Base-by-base conservation (phyloP, 1,284 basidiomycete species). In the Papiliotrema fonsecae region DNA sequence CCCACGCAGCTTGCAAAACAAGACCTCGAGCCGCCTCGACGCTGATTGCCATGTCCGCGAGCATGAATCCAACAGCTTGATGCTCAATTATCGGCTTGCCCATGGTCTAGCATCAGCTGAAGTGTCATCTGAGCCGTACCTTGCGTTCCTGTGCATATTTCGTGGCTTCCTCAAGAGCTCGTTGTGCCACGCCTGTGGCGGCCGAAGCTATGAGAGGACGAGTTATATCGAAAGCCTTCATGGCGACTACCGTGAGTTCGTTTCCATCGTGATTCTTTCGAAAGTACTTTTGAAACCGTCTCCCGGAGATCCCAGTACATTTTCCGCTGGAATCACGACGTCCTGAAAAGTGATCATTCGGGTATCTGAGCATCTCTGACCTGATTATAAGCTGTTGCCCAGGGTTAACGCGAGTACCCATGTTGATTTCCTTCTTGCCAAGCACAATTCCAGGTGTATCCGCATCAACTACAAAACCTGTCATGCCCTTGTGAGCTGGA, bases 361-460 rank as follows among this genome's bases (percentile, higher is more conserved):
- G 6, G 79, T 80, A 59, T 80, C 79, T 1, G 77, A 78, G 55
- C 77, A 78, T 7, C 78, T 71, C 61, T 81, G 79, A 26, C 45
- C 45, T 46, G 21, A 10, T 28, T 13, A 36, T 25, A 11, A 37
- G 26, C 18, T 5, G 3, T 11, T 26, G 10, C 21, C 37, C 14
- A 45, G 25, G n/a, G 24, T 5, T 6, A 21, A 25, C 27, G 9
- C n/a, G n/a, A n/a, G n/a, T 22, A 61, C 79, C 79, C 78, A 81
- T 80, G 67, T 81, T 81, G 58, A 81, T 75, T 58, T 79, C 76
- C 68, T 80, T 80, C 64, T 76, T 78, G 42, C 77, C 77, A 21
- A 75, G 50, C 9, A 56, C 58, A 49, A 81, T 75, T 5, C 79
- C 79, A 0, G 69, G 67, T 0, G 75, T 62, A 54, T 79, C 74